phyloP scores from a whole-genome alignment of 805 yeast genomes.

The Ogataea siamensis region DNA sequence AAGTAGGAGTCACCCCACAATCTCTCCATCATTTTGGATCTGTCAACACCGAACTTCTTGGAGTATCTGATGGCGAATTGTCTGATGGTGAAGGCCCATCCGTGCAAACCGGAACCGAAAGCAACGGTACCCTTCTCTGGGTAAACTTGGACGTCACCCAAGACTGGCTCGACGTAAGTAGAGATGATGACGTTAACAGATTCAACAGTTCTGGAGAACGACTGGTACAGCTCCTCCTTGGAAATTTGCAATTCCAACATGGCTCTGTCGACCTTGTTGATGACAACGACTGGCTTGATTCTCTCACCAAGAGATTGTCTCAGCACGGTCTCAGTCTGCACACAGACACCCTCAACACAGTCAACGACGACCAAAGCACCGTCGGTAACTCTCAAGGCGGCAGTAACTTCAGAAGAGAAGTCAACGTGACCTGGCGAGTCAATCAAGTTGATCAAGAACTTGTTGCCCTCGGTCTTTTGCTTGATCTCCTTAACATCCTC shows the following conservation, averaged over 20 bases:
- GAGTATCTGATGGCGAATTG: conserved; percentile 98
- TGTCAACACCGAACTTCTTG: conserved; percentile 99
- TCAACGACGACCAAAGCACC: conserved; percentile 99
- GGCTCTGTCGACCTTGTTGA: conserved; percentile 99
- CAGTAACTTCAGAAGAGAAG: conserved; percentile 99
- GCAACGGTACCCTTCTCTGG: conserved; percentile 99
- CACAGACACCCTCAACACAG: conserved; percentile 99
- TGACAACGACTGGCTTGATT: conserved; percentile 97
- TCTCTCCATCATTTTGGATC: conserved; percentile 96
- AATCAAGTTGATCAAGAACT: conserved; percentile 95
- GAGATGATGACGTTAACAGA: conserved; percentile 98
- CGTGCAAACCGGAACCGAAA: conserved; percentile 99
- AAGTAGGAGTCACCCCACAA: conserved; percentile 99
- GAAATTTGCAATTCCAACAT: conserved; percentile 97
- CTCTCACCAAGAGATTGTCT: conserved; percentile 99
- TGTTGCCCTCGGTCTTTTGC: conserved; percentile 90
- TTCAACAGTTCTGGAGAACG: conserved; percentile 98
- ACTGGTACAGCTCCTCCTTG: conserved; percentile 98
- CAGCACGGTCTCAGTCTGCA: conserved; percentile 98
- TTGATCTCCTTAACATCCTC: conserved; percentile 86
- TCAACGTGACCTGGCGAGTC: conserved; percentile 99
- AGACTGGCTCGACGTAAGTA: conserved; percentile 83
- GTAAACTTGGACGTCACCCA: conserved; percentile 98
- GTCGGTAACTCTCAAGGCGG: conserved; percentile 99
- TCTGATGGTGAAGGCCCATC: conserved; percentile 99